Base-by-base conservation (phyloP, 1,139 yeast genomes). In the Candida sanyaensis region DNA sequence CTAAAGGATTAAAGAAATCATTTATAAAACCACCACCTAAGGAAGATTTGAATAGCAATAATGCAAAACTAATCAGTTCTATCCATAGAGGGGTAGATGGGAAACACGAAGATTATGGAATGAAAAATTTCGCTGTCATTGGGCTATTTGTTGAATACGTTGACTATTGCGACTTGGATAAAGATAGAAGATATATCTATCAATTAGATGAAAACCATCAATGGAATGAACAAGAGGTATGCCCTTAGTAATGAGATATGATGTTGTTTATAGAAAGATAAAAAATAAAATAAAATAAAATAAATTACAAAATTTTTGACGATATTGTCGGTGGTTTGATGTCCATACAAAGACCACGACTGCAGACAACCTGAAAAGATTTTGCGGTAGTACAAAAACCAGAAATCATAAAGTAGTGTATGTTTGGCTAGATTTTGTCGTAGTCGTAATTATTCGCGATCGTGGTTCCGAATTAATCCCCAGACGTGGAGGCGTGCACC, bases 61-160 rank as follows among this genome's bases (percentile, higher is more conserved):
- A 78, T 49, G 74, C 75, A 37, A 80, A 80, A 58, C 63, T 73
- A 49, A 69, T 89, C 39, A 96, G 89, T 64, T 80, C 87, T 46
- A 85, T 89, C 44, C 75, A 81, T 44, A 76, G 96, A 55, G 95
- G 96, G 5, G 96, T 88, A 11, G 96, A 89, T 64, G 96, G 96
- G 7, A 78, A 84, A 44, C 80, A 84, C 59, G 89, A 83, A 44
- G 83, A 67, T 28, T 78, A 79, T 32, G 96, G 95, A 1, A 71
- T 79, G 50, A 83, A 80, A 59, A 84, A 88, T 63, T 88, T 86
- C 63, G 81, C 84, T 1, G 81, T 88, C 26, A 78, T 87, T 30
- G 84, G 87, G 32, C 66, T 89, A 71, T 83, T 88, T 59, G 78
- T 85, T 36, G 87, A 88, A 48, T 71, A 75, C 46, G 96, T 86